Conservation (phyloP, 352 stramenopile genomes). For the Peronosclerospora sorghi region DNA sequence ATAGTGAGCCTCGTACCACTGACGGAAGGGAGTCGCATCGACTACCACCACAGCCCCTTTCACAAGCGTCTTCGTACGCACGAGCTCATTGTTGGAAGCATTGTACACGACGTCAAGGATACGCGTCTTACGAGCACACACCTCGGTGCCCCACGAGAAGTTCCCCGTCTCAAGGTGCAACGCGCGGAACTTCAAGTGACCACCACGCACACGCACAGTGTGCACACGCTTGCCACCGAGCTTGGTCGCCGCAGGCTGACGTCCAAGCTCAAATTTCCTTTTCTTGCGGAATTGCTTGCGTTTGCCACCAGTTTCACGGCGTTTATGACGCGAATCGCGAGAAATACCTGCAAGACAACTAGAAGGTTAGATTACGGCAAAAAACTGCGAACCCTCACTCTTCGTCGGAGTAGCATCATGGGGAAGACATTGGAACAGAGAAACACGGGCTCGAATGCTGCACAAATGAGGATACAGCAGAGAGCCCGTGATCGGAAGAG, state of each 20-base stretch:
- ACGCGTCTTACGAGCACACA: constrained; percentile 96
- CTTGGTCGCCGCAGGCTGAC: constrained; percentile 97
- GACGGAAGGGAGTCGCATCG: constrained; percentile 97
- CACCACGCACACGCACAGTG: constrained; percentile 91
- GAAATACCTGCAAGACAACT: constrained; percentile 91
- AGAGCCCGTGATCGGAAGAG: constrained; percentile 44
- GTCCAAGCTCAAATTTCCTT: constrained; percentile 98
- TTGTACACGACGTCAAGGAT: constrained; percentile 99
- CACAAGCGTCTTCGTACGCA: constrained; percentile 99
- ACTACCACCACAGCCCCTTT: constrained; percentile 98
- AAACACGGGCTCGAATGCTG: constrained; percentile 75
- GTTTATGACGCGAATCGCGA: constrained; percentile 99
- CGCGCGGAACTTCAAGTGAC: constrained; percentile 98
- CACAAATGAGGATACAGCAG: constrained; percentile 85
- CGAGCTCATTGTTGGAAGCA: constrained; percentile 99
- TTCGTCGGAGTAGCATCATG: constrained; percentile 9
- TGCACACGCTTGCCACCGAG: constrained; percentile 96
- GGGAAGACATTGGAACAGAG: constrained; percentile 8
- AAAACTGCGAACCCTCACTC: constrained; percentile 5
- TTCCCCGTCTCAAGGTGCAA: constrained; percentile 97
- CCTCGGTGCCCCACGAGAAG: constrained; percentile 99
- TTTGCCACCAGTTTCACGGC: constrained; percentile 98
- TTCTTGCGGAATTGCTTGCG: constrained; percentile 98
- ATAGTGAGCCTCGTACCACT: constrained; percentile 99
- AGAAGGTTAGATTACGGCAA: constrained; percentile 5